Conservation (phyloP, 768 basidiomycete genomes). For the Amyloporia xantha region DNA sequence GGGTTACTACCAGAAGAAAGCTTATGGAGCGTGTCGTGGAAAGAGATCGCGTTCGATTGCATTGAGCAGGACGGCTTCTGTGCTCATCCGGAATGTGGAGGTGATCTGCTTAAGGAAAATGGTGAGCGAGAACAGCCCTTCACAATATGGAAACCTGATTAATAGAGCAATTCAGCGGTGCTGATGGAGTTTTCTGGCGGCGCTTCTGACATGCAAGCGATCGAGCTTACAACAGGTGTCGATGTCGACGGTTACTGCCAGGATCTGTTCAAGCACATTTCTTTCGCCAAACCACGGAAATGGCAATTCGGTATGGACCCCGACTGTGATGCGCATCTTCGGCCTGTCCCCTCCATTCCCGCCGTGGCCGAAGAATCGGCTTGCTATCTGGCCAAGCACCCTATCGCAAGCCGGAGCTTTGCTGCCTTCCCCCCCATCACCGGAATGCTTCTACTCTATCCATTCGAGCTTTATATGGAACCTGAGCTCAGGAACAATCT, state of each 20-base stretch:
- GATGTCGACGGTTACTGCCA: constrained; percentile 3
- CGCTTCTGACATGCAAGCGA: neutral
- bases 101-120: constrained; percentile 11
- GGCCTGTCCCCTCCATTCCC: constrained; percentile 2
- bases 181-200: neutral
- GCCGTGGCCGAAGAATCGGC: neutral
- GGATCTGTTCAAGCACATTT: constrained; percentile 5
- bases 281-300: constrained; percentile 1
- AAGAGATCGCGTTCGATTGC: constrained; percentile 14
- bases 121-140: no score
- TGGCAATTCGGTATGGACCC: neutral
- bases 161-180: neutral
- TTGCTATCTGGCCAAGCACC: constrained; percentile 3
- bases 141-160: no score
- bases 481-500: no score
- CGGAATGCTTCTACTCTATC: neutral
- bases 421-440: constrained; percentile 9
- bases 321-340: neutral
- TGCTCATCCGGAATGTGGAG: constrained; percentile 13
- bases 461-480: no score
- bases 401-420: constrained; percentile 8
- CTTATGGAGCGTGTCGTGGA: constrained; percentile 10
- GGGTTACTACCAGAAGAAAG: constrained; percentile 4
- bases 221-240: neutral
- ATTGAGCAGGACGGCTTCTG: constrained; percentile 16